Percentiles rank a stretch among this genome's conserved stretches.
These are phyloP conservation scores for Zygoascus ofunaensis DNA, from an alignment of 805 yeast genomes.

Conservation along the genomic window DNA sequence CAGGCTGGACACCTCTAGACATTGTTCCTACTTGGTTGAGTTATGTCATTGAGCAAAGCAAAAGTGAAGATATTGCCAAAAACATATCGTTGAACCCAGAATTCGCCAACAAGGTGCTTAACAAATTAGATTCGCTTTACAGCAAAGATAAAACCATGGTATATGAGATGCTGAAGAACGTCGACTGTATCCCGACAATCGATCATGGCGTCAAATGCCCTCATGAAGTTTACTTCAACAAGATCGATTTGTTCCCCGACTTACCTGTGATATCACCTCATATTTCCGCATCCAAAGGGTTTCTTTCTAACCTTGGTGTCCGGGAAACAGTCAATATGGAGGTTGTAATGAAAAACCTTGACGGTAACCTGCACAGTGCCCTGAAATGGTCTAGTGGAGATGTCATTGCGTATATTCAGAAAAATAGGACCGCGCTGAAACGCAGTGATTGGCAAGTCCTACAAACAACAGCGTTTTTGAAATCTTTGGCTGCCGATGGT, in stretches of 20 bases:
- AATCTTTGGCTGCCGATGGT: constrained; percentile 9
- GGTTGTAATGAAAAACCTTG: constrained; percentile 29
- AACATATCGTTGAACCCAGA: constrained; percentile 17
- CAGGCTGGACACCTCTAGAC: constrained; percentile 22
- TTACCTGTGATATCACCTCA: constrained; percentile 26
- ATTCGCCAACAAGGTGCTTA: constrained; percentile 22
- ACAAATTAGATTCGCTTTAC: constrained; percentile 22
- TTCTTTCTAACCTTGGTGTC: constrained; percentile 26
- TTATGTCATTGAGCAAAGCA: constrained; percentile 10
- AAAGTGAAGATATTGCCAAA: constrained; percentile 6
- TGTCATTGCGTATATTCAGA: constrained; percentile 27
- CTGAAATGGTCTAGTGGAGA: constrained; percentile 30
- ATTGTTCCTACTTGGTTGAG: constrained; percentile 18
- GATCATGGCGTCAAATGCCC: constrained; percentile 31
- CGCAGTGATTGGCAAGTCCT: constrained; percentile 27
- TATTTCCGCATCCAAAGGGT: constrained; percentile 9
- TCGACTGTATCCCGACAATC: constrained; percentile 29
- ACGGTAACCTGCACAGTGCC: constrained; percentile 13
- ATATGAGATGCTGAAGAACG: constrained; percentile 9
- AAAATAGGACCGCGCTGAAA: constrained; percentile 21
- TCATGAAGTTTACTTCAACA: constrained; percentile 25
- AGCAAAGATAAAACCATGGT: constrained; percentile 3
- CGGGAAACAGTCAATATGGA: constrained; percentile 33
- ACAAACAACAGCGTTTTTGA: constrained; percentile 24
- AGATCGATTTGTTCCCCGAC: constrained; percentile 29